Conservation (phyloP, 2,329 filamentous ascomycete species). For the Neonectria magnoliae region DNA sequence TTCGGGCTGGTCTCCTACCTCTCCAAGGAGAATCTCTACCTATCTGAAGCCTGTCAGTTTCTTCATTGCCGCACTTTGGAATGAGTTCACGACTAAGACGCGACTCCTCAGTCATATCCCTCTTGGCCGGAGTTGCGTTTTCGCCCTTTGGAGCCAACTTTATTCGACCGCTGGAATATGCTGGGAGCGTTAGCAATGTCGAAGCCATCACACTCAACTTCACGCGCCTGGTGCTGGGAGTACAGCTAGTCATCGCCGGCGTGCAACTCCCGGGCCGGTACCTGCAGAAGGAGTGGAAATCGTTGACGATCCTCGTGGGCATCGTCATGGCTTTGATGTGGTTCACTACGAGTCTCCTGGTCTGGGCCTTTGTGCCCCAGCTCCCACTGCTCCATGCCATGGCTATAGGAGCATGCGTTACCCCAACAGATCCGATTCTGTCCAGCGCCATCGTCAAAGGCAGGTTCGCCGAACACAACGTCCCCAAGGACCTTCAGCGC, state of each 20-base stretch:
- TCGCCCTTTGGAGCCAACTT: constrained; percentile 81
- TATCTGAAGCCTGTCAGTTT: constrained; percentile 85
- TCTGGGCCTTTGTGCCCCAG: constrained; percentile 79
- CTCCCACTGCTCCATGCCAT: constrained; percentile 81
- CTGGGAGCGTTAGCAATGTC: constrained; percentile 65
- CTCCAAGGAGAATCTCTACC: constrained; percentile 87
- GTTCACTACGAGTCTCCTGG: constrained; percentile 77
- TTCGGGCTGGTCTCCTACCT: constrained; percentile 92
- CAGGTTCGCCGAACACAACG: constrained; percentile 90
- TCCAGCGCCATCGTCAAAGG: constrained; percentile 93
- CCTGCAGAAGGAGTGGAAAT: constrained; percentile 80
- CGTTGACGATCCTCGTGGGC: constrained; percentile 77
- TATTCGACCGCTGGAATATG: constrained; percentile 80
- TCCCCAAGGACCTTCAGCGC: constrained; percentile 83
- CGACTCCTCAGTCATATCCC: constrained; percentile 75
- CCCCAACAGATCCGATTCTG: constrained; percentile 88
- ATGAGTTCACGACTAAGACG: neutral
- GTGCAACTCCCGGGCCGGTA: constrained; percentile 89
- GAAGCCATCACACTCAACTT: constrained; percentile 84
- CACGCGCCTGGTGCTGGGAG: constrained; percentile 84
- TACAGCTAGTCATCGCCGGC: constrained; percentile 88
- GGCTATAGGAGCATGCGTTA: constrained; percentile 84
- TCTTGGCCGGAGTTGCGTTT: constrained; percentile 82
- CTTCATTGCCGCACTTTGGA: neutral
- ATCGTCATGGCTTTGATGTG: constrained; percentile 91